A percentile compares a stretch with the other conserved stretches of the same genome.
phyloP scores from a whole-genome alignment of 352 stramenopile genomes.

The Thalassiosira mediterranea region DNA sequence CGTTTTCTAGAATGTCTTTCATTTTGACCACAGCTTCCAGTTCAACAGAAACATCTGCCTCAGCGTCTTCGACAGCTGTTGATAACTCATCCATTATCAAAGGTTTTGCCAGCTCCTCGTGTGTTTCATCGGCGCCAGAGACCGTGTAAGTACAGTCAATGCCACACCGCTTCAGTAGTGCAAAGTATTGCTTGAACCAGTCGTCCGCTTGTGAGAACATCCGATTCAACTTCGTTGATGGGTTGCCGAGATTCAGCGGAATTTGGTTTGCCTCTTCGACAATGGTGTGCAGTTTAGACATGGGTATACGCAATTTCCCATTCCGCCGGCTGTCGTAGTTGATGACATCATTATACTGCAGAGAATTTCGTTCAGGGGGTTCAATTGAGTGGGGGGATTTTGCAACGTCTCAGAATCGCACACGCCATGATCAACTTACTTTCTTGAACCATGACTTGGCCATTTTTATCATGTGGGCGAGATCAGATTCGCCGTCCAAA shows the following conservation, averaged over 20 bases:
- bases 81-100: constrained; percentile 56
- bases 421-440: constrained; percentile 35
- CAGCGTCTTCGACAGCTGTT: constrained; percentile 53
- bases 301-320: constrained; percentile 52
- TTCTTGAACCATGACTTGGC: constrained; percentile 74
- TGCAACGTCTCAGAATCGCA: constrained; percentile 10
- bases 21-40: constrained; percentile 68
- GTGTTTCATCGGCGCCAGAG: not conserved
- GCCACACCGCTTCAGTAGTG: constrained; percentile 55
- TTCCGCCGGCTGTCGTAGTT: constrained; percentile 67
- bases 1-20: constrained; percentile 51
- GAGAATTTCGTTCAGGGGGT: no score
- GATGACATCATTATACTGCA: constrained; percentile 64
- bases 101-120: constrained; percentile 3
- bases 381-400: not conserved
- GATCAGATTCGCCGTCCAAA: constrained; percentile 62
- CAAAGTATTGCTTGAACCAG: constrained; percentile 67
- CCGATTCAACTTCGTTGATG: constrained; percentile 65
- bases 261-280: constrained; percentile 67
- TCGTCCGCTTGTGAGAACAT: constrained; percentile 71
- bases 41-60: constrained; percentile 64
- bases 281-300: constrained; percentile 65
- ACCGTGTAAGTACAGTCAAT: constrained; percentile 48
- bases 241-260: constrained; percentile 70
- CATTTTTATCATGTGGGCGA: constrained; percentile 62